These are phyloP conservation scores for Achaetomiella virescens DNA, from an alignment of 495 filamentous ascomycete species.

Conservation along the genomic window DNA sequence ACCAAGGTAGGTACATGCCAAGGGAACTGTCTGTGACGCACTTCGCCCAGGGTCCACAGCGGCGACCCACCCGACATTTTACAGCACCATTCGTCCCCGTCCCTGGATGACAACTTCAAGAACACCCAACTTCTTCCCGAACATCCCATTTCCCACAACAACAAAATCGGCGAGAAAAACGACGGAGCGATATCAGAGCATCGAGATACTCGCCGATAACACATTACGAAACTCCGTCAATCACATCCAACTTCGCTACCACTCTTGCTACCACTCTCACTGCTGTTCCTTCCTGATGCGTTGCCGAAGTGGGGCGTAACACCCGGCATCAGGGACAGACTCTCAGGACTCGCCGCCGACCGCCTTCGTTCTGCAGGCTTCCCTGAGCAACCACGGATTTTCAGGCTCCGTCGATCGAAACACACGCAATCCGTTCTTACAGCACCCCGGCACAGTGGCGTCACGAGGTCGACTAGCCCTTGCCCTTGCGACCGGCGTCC, in stretches of 20 bases:
- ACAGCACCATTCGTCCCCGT: neutral
- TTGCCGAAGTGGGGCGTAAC: no score
- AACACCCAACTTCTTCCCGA: no score
- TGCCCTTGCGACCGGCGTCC: constrained; percentile 1
- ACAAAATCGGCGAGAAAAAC: no score
- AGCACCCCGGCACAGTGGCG: constrained; percentile 3
- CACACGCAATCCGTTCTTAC: neutral
- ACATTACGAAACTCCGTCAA: neutral
- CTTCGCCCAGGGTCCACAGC: neutral
- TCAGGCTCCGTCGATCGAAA: neutral
- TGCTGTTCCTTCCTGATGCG: constrained; percentile 26
- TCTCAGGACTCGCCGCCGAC: neutral
- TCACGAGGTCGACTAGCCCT: constrained; percentile 3
- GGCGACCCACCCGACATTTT: neutral
- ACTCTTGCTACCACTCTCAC: constrained; percentile 32
- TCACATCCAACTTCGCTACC: neutral
- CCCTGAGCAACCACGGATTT: neutral
- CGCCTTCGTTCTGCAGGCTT: neutral
- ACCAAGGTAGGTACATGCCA: no score
- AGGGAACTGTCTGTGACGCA: neutral
- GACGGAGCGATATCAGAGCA: no score
- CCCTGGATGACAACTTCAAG: no score
- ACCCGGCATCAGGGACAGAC: neutral
- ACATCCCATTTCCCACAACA: no score
- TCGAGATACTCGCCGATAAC: no score